A percentile compares a stretch with the other conserved stretches of the same genome.
These are phyloP conservation scores for Entamoeba moshkovskii DNA, from an alignment of 208 protist species.

Conservation along the genomic window DNA sequence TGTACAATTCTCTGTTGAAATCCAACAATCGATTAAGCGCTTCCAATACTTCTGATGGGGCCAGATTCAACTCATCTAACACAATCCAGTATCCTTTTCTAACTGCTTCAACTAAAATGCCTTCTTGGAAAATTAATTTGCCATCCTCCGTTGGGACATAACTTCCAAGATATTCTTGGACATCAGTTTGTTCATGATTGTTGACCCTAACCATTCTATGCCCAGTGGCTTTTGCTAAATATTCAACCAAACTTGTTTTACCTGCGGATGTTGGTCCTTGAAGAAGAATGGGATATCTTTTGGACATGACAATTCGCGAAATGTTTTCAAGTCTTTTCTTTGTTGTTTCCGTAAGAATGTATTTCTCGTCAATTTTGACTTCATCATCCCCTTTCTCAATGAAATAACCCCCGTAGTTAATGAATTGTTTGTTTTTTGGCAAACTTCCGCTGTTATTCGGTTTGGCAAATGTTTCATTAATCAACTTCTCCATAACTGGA, in stretches of 20 bases:
- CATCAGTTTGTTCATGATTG: constrained; percentile 99
- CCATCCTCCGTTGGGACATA: constrained; percentile 77
- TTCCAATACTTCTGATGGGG: constrained; percentile 96
- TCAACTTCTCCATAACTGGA: constrained; percentile 59
- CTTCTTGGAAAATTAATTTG: constrained; percentile 74
- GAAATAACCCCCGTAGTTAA: neutral
- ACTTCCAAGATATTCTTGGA: constrained; percentile 95
- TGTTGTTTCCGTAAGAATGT: constrained; percentile 84
- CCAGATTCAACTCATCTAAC: constrained; percentile 99
- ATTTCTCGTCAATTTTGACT: constrained; percentile 37
- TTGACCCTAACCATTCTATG: constrained; percentile 98
- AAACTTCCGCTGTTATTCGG: neutral
- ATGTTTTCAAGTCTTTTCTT: constrained; percentile 72
- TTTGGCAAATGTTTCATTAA: constrained; percentile 37
- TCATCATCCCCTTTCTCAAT: neutral
- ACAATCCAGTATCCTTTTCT: constrained; percentile 92
- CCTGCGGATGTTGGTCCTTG: constrained; percentile 89
- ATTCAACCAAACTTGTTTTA: constrained; percentile 97
- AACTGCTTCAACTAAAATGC: constrained; percentile 47
- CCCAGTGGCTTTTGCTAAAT: constrained; percentile 83
- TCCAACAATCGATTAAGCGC: constrained; percentile 98
- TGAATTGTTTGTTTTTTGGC: neutral
- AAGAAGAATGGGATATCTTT: constrained; percentile 81
- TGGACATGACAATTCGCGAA: constrained; percentile 64
- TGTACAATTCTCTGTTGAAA: constrained; percentile 96